Conservation (phyloP, 495 filamentous ascomycete genomes). For the Penicillium samsonianum region DNA sequence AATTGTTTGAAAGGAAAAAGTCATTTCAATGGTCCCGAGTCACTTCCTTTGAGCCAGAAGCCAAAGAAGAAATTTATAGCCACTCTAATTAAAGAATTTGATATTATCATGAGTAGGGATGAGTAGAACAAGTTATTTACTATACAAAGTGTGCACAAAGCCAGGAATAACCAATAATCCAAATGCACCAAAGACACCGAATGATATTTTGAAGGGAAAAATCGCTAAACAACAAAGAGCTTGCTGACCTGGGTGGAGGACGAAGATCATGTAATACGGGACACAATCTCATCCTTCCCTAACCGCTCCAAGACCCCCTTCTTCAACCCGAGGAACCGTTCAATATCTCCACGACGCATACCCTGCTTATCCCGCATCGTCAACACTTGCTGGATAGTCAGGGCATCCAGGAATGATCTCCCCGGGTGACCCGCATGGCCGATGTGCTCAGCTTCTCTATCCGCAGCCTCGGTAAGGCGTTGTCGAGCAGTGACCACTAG, state of each 20-base stretch:
- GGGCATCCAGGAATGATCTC: slow-evolving; percentile 61
- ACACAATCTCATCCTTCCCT: slow-evolving; percentile 54
- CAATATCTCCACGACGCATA: slow-evolving; percentile 54
- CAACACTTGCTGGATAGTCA: slow-evolving; percentile 61
- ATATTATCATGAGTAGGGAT: slow-evolving; percentile 12
- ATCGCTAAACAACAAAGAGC: not conserved
- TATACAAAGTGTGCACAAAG: not conserved
- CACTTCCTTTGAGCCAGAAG: not conserved
- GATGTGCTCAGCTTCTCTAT: slow-evolving; percentile 48
- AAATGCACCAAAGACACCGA: slow-evolving; percentile 10
- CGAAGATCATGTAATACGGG: slow-evolving; percentile 27
- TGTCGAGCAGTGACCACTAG: slow-evolving; percentile 49
- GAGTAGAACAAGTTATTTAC: not conserved
- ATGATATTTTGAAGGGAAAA: not conserved
- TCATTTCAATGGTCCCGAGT: too few species aligned
- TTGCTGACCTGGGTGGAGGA: not conserved
- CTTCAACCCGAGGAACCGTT: slow-evolving; percentile 58
- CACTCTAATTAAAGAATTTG: not conserved
- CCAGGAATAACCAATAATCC: not conserved
- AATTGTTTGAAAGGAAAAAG: too few species aligned
- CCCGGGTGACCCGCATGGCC: slow-evolving; percentile 46
- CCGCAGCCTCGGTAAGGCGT: slow-evolving; percentile 46
- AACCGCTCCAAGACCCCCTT: slow-evolving; percentile 57
- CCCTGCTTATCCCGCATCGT: slow-evolving; percentile 58
- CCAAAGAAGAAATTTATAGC: not conserved